phyloP scores from a whole-genome alignment of 2,329 filamentous ascomycete species.

The Didymella pinodella region DNA sequence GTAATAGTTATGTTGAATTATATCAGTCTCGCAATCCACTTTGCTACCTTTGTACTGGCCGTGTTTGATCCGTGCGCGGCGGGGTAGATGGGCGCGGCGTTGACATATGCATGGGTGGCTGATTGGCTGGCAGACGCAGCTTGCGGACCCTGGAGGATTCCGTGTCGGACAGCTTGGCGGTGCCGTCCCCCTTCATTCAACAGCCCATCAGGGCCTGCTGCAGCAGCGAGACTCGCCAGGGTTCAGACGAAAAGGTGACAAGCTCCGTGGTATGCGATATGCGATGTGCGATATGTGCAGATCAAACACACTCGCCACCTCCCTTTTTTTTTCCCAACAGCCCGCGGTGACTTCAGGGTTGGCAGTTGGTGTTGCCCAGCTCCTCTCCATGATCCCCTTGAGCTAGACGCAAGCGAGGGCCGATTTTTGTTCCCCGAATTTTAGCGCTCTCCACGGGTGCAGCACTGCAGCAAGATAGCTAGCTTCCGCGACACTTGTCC shows the following conservation, averaged over 20 bases:
- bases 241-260: slow-evolving; percentile 13
- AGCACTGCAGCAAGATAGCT: slow-evolving; percentile 19
- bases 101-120: slow-evolving; percentile 21
- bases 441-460: slow-evolving; percentile 32
- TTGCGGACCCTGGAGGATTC: slow-evolving; percentile 21
- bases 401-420: slow-evolving; percentile 32
- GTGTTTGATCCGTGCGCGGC: slow-evolving; percentile 16
- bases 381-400: slow-evolving; percentile 19
- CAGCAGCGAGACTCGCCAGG: slow-evolving; percentile 14
- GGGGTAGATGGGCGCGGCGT: slow-evolving; percentile 20
- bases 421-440: slow-evolving; percentile 25
- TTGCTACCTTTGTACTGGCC: neutral
- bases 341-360: no score
- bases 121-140: slow-evolving; percentile 17
- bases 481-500: slow-evolving; percentile 37
- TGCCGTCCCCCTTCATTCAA: neutral
- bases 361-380: slow-evolving; percentile 16
- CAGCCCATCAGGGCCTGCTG: slow-evolving; percentile 12
- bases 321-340: slow-evolving; percentile 5
- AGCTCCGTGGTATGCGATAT: neutral
- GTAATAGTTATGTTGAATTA: neutral
- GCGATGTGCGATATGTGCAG: slow-evolving; percentile 3
- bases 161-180: slow-evolving; percentile 32
- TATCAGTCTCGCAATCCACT: neutral
- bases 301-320: slow-evolving; percentile 25